phyloP scores from a whole-genome alignment of 306 rosid genomes.

The Cicer bijugum region DNA sequence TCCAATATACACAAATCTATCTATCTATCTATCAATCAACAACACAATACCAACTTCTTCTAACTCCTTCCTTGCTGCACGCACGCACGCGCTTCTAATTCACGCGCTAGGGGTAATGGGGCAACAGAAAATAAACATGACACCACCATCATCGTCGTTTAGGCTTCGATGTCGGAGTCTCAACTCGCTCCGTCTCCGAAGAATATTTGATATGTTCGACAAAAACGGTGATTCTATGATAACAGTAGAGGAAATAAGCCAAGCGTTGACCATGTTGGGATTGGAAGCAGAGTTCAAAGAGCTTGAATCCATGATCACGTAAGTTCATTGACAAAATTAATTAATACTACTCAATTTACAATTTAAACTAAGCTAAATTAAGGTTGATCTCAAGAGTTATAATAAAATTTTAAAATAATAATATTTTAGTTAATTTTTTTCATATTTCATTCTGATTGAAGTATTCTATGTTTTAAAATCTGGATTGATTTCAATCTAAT shows the following conservation, averaged over 20 bases:
- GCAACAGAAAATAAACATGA: not conserved
- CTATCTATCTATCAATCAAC: not conserved
- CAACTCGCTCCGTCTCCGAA: conserved; percentile 67
- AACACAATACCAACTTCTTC: not conserved
- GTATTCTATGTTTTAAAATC: too few species aligned
- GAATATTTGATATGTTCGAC: conserved; percentile 78
- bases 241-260: conserved; percentile 60
- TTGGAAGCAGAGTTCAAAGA: conserved; percentile 59
- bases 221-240: conserved; percentile 66
- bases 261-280: conserved; percentile 64
- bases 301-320: conserved; percentile 46
- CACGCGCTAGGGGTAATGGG: conserved; percentile 32
- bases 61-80: not conserved
- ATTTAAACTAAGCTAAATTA: too few species aligned
- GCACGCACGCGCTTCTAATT: not conserved
- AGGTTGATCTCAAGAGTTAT: too few species aligned
- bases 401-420: too few species aligned
- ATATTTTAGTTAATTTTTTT: too few species aligned
- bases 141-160: conserved; percentile 51
- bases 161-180: conserved; percentile 66
- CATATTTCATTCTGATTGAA: too few species aligned
- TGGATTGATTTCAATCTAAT: too few species aligned
- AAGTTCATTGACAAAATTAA: not conserved
- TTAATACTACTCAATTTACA: too few species aligned
- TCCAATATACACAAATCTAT: conserved; percentile 8